Conservation (phyloP, 805 yeast species). For the Torulaspora gathmanii region DNA sequence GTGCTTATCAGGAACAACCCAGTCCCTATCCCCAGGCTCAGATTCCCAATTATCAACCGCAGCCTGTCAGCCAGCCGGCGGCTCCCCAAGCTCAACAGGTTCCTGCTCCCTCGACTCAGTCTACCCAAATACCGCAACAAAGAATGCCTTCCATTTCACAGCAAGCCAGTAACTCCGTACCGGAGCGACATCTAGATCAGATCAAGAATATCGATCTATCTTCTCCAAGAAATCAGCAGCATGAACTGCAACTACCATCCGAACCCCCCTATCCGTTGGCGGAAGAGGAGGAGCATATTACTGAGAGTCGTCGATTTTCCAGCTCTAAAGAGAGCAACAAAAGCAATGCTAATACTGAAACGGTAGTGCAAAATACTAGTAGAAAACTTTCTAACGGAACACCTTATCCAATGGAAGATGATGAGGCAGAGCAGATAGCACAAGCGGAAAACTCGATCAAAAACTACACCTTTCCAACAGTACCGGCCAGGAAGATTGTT, state of each 20-base stretch:
- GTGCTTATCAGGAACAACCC: slow-evolving; percentile 9
- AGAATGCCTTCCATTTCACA: not conserved
- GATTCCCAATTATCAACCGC: not conserved
- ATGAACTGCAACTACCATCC: slow-evolving; percentile 15
- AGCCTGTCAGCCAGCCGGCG: not conserved
- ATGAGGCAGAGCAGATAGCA: slow-evolving; percentile 1
- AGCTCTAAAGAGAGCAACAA: not conserved
- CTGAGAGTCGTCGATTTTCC: not conserved
- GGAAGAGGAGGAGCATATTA: slow-evolving; percentile 13
- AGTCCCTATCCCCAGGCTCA: not conserved
- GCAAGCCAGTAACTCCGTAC: not conserved
- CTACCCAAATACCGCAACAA: not conserved
- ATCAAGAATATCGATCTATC: slow-evolving; percentile 7
- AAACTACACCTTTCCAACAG: slow-evolving; percentile 40
- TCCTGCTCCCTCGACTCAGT: not conserved
- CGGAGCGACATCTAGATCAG: slow-evolving; percentile 8
- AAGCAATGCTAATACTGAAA: not conserved
- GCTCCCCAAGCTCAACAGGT: not conserved
- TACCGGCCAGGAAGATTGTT: slow-evolving; percentile 34
- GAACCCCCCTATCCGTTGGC: slow-evolving; percentile 31
- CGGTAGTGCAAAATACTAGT: not conserved
- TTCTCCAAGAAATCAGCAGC: not conserved
- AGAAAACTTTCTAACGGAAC: slow-evolving; percentile 9
- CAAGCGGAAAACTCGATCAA: slow-evolving; percentile 19
- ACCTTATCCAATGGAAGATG: slow-evolving; percentile 24